A percentile compares a stretch with the other conserved stretches of the same genome.
Conservation (phyloP, 352 stramenopile species). For the Globisporangium recalcitrans region DNA sequence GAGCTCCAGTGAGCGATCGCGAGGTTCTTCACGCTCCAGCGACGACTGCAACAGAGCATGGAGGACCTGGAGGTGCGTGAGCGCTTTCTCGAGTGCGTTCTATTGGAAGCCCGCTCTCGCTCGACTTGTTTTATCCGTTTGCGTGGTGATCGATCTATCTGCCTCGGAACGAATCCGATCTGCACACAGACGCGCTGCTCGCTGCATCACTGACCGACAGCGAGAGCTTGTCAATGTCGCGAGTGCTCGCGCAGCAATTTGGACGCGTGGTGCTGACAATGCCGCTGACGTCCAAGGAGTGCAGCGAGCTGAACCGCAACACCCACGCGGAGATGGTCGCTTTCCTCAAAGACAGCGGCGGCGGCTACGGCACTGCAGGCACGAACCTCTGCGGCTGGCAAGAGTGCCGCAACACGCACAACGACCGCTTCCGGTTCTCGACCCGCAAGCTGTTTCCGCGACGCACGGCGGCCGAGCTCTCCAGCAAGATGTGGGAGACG, state of each 20-base stretch:
- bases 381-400: constrained; percentile 12
- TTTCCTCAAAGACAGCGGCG: constrained; percentile 35
- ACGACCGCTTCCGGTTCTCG: constrained; percentile 13
- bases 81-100: neutral
- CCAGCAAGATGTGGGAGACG: too few species aligned
- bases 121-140: too few species aligned
- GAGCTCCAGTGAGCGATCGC: constrained; percentile 35
- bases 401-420: constrained; percentile 11
- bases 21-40: constrained; percentile 38
- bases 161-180: constrained; percentile 6
- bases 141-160: neutral
- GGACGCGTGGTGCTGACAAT: constrained; percentile 35
- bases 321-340: constrained; percentile 39
- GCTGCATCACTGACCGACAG: neutral
- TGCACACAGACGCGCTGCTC: neutral
- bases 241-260: constrained; percentile 31
- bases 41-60: constrained; percentile 26
- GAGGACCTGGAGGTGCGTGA: constrained; percentile 12
- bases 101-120: neutral
- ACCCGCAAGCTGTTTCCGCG: constrained; percentile 20
- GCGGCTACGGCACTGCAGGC: constrained; percentile 8
- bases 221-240: neutral
- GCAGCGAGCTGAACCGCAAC: constrained; percentile 31
- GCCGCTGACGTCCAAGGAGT: constrained; percentile 38
- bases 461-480: constrained; percentile 16